Evolutionary conservation across 192 early-diverging fungal genomes (phyloP).

Genomic region (Allomyces macrogynus): DNA sequence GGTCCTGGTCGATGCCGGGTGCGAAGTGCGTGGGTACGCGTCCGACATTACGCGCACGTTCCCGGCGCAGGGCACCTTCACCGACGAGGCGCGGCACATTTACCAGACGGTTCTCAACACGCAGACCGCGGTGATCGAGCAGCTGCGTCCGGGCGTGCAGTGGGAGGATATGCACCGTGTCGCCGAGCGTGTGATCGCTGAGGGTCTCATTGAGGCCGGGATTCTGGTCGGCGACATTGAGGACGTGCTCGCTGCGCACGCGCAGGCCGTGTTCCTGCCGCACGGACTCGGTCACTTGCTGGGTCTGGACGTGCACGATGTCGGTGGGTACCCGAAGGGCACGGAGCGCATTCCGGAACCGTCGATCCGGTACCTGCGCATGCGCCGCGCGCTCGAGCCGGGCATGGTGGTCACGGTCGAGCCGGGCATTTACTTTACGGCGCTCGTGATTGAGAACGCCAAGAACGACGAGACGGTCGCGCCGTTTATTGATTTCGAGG

Average conservation of each 20-base stretch:
- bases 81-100: constrained; percentile 42
- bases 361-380: constrained; percentile 52
- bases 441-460: constrained; percentile 43
- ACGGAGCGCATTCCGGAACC: constrained; percentile 44
- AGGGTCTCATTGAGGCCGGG: constrained; percentile 47
- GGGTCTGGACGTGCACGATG: constrained; percentile 82
- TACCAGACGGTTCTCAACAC: constrained; percentile 66
- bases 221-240: constrained; percentile 47
- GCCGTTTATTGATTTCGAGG: constrained; percentile 38
- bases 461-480: constrained; percentile 3
- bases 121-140: constrained; percentile 48
- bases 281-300: constrained; percentile 78
- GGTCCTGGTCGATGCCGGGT: constrained; percentile 73
- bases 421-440: constrained; percentile 85
- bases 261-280: constrained; percentile 68
- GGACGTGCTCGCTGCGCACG: constrained; percentile 38
- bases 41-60: constrained; percentile 78
- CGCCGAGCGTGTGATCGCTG: constrained; percentile 36
- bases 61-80: constrained; percentile 57
- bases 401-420: constrained; percentile 85
- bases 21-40: constrained; percentile 58
- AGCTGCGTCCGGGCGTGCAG: constrained; percentile 46
- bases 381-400: constrained; percentile 44
- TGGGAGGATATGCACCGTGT: constrained; percentile 70
- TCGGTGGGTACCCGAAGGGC: constrained; percentile 50